Percentiles rank a stretch among this genome's conserved stretches.
These are phyloP conservation scores for Fraxinus cuspidata DNA, from an alignment of 257 asterid genomes.

Conservation along the genomic window DNA sequence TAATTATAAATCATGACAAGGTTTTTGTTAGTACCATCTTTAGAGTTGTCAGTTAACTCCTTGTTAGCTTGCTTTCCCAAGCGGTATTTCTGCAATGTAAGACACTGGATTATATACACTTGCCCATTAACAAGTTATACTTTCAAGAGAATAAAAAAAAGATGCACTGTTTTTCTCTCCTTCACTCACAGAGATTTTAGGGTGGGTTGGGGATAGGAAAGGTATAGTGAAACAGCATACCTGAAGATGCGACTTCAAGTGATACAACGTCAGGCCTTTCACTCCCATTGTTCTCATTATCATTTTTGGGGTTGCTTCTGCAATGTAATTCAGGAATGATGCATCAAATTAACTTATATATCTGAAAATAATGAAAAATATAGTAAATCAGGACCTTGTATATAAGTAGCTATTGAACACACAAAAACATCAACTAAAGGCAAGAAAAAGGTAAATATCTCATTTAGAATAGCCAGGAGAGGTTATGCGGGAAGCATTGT, in stretches of 20 bases:
- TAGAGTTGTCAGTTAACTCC: slow-evolving; percentile 75
- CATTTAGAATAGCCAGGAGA: not conserved
- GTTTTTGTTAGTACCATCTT: slow-evolving; percentile 57
- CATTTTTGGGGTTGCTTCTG: slow-evolving; percentile 94
- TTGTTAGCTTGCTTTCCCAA: slow-evolving; percentile 76
- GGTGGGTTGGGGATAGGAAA: not conserved
- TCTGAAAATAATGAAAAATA: slow-evolving; percentile 11
- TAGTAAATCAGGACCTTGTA: not conserved
- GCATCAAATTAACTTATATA: slow-evolving; percentile 9
- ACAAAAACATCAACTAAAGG: not conserved
- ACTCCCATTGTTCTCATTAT: slow-evolving; percentile 94
- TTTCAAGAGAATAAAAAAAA: not conserved
- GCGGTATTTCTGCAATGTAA: slow-evolving; percentile 71
- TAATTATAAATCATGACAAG: not conserved
- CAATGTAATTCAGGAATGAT: slow-evolving; percentile 28
- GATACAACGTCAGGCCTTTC: slow-evolving; percentile 89
- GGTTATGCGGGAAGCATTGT: not conserved
- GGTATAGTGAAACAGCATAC: slow-evolving; percentile 30
- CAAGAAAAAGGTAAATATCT: not conserved
- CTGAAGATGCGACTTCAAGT: slow-evolving; percentile 97
- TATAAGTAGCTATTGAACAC: not conserved
- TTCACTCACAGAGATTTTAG: not conserved
- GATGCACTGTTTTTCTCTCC: not conserved
- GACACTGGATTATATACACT: slow-evolving; percentile 12
- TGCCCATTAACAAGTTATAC: not conserved